A percentile compares a stretch with the other conserved stretches of the same genome.
Evolutionary conservation across 2,329 filamentous ascomycete genomes (phyloP).

Genomic region (Penicillium sp.): DNA sequence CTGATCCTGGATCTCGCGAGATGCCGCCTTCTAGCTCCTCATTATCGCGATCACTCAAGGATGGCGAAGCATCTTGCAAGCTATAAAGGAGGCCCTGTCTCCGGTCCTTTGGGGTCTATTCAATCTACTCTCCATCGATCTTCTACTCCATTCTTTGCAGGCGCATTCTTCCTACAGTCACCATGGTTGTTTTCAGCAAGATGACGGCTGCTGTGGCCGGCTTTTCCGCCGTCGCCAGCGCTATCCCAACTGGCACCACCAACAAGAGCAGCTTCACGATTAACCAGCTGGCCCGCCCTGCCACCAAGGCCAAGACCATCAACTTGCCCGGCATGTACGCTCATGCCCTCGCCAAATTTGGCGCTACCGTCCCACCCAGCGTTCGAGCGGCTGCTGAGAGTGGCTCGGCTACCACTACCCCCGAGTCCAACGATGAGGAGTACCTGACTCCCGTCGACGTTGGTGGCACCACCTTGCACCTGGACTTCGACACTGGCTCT

Average conservation of each 20-base stretch:
- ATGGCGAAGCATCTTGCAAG: slow-evolving; percentile 6
- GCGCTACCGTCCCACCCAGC: slow-evolving; percentile 27
- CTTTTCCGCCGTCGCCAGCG: slow-evolving; percentile 29
- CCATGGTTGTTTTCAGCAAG: slow-evolving; percentile 38
- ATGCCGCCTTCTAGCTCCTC: slow-evolving; percentile 1
- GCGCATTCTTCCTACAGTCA: slow-evolving; percentile 17
- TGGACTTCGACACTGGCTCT: slow-evolving; percentile 70
- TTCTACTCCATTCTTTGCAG: slow-evolving; percentile 16
- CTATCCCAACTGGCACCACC: slow-evolving; percentile 26
- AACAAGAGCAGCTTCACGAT: slow-evolving; percentile 31
- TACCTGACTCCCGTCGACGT: slow-evolving; percentile 63
- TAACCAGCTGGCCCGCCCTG: slow-evolving; percentile 28
- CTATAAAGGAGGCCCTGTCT: slow-evolving; percentile 26
- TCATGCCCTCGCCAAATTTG: slow-evolving; percentile 31
- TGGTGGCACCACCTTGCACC: slow-evolving; percentile 60
- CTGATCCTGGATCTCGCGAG: slow-evolving; percentile 15
- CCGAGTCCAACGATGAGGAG: slow-evolving; percentile 53
- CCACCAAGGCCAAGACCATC: slow-evolving; percentile 20
- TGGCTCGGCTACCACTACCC: slow-evolving; percentile 43
- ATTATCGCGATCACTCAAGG: background rate
- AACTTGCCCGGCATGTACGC: slow-evolving; percentile 33
- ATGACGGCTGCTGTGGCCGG: slow-evolving; percentile 27
- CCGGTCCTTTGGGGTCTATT: slow-evolving; percentile 8
- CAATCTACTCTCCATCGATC: slow-evolving; percentile 9
- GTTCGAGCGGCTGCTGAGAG: slow-evolving; percentile 32